Evolutionary conservation across 2,329 filamentous ascomycete genomes (phyloP).

Genomic region (Curvularia verruculosa): DNA sequence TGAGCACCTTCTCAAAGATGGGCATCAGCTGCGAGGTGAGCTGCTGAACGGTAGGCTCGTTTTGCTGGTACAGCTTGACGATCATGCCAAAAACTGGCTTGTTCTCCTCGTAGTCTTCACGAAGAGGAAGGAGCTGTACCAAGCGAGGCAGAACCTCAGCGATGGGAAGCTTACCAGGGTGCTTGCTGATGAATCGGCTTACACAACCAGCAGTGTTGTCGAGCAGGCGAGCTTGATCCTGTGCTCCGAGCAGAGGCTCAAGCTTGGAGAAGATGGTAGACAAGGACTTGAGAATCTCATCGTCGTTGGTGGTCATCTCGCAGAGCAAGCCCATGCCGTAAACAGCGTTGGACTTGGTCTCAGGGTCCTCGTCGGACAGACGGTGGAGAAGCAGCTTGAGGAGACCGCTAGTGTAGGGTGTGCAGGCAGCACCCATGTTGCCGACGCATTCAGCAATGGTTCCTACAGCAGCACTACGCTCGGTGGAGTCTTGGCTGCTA

Average conservation of each 20-base stretch:
- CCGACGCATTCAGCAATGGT: constrained; percentile 90
- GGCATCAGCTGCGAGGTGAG: constrained; percentile 72
- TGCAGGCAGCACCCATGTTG: constrained; percentile 81
- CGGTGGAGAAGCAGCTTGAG: constrained; percentile 84
- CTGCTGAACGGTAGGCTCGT: constrained; percentile 71
- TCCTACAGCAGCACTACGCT: constrained; percentile 88
- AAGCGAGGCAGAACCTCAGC: constrained; percentile 81
- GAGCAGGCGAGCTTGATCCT: constrained; percentile 79
- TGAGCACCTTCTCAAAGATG: constrained; percentile 75
- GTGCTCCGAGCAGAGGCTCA: constrained; percentile 79
- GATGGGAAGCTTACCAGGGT: constrained; percentile 82
- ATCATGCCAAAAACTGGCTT: constrained; percentile 91
- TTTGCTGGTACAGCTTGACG: constrained; percentile 77
- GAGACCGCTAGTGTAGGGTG: constrained; percentile 77
- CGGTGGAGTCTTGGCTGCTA: constrained; percentile 81
- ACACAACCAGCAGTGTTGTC: constrained; percentile 95
- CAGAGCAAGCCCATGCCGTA: constrained; percentile 89
- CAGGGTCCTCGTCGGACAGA: constrained; percentile 84
- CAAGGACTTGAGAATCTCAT: constrained; percentile 76
- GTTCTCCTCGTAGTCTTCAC: constrained; percentile 96
- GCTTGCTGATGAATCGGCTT: constrained; percentile 87
- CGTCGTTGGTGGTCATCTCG: constrained; percentile 75
- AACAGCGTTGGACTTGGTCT: constrained; percentile 93
- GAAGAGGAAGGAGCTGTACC: constrained; percentile 79
- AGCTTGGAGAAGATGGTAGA: constrained; percentile 81